Evolutionary conservation across 305 asterid genomes (phyloP).

Genomic region (Rubia balearica): DNA sequence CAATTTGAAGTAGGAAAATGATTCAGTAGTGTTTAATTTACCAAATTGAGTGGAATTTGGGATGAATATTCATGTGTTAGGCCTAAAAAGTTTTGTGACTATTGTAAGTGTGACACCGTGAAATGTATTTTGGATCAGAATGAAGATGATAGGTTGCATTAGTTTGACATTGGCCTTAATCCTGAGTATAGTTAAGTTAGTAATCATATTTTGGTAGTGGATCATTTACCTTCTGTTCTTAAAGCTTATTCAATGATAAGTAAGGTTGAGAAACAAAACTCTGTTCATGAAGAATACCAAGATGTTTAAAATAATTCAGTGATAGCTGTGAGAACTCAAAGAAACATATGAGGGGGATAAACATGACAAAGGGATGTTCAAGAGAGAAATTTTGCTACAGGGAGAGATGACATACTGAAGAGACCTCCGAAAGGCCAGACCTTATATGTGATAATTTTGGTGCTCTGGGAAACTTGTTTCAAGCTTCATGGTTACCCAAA

Average conservation of each 20-base stretch:
- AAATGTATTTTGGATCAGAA: too few relatives aligned
- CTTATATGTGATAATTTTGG: neutral
- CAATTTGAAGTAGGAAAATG: too few relatives aligned
- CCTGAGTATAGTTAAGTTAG: neutral
- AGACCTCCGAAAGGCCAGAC: neutral
- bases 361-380: neutral
- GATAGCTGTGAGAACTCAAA: neutral
- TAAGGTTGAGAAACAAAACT: neutral
- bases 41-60: too few relatives aligned
- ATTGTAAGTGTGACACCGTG: too few relatives aligned
- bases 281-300: neutral
- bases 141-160: too few relatives aligned
- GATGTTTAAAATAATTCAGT: neutral
- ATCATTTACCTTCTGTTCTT: neutral
- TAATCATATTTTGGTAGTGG: neutral
- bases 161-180: neutral
- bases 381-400: neutral
- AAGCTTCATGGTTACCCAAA: neutral
- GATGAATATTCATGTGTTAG: too few relatives aligned
- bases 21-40: too few relatives aligned
- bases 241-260: neutral
- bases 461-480: neutral
- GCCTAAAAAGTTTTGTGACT: too few relatives aligned
- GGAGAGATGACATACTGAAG: neutral
- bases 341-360: too few relatives aligned